Percentiles rank a stretch among this genome's conserved stretches.
Conservation (phyloP, 2,329 filamentous ascomycete species). For the Colletotrichum sp. region DNA sequence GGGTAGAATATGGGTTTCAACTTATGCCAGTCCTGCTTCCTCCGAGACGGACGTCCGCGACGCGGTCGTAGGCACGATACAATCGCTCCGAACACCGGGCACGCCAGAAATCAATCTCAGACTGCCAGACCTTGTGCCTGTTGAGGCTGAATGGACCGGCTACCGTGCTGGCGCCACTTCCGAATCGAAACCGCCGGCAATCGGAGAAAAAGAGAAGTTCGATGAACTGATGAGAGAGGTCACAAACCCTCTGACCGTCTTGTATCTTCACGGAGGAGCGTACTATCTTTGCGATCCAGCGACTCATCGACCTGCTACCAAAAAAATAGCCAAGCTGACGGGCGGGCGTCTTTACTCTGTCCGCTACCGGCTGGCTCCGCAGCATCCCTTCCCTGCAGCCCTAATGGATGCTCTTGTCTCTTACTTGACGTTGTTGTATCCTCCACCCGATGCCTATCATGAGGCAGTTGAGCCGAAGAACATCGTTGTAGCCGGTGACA, state of each 20-base stretch:
- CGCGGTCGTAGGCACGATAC: conserved; percentile 62
- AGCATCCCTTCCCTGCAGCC: conserved; percentile 76
- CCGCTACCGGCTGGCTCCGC: conserved; percentile 76
- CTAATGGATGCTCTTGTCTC: conserved; percentile 75
- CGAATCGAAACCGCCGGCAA: conserved; percentile 55
- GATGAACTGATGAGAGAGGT: conserved; percentile 71
- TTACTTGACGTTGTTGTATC: conserved; percentile 76
- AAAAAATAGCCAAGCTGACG: conserved; percentile 68
- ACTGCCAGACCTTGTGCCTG: conserved; percentile 57
- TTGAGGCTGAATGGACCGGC: conserved; percentile 80
- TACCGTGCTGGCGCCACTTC: conserved; percentile 62
- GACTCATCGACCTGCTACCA: conserved; percentile 64
- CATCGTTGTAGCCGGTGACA: conserved; percentile 76
- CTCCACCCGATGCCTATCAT: conserved; percentile 71
- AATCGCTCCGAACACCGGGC: conserved; percentile 46
- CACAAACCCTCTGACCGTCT: conserved; percentile 64
- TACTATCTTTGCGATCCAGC: conserved; percentile 76
- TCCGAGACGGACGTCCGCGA: conserved; percentile 62
- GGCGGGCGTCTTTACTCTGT: conserved; percentile 74
- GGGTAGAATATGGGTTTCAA: conserved; percentile 82
- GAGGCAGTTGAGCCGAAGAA: conserved; percentile 66
- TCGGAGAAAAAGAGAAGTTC: conserved; percentile 71
- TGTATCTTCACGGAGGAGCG: conserved; percentile 81
- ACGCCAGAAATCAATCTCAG: conserved; percentile 31
- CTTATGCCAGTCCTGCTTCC: conserved; percentile 67